phyloP scores from a whole-genome alignment of 83 land plant species.

The Isoetes engelmannii region DNA sequence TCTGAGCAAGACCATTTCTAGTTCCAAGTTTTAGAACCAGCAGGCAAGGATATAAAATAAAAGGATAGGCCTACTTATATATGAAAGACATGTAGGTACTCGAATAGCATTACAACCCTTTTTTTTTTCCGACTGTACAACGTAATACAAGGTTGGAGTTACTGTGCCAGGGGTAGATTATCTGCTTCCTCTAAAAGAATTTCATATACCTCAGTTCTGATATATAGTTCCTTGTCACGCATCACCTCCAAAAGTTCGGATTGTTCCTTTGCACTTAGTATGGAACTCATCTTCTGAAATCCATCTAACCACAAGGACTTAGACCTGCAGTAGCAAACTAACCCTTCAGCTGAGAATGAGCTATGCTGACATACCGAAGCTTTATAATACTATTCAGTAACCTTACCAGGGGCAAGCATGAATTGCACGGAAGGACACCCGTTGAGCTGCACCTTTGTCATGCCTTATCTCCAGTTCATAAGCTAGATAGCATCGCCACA shows the following conservation, averaged over 20 bases:
- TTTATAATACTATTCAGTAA: not conserved
- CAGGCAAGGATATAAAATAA: too few relatives aligned
- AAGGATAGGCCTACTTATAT: too few relatives aligned
- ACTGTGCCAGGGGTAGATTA: not conserved
- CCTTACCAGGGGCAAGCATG: constrained; percentile 97
- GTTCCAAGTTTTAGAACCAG: too few relatives aligned
- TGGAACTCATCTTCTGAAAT: constrained; percentile 53
- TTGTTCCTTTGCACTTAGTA: constrained; percentile 71
- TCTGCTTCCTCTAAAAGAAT: constrained; percentile 82
- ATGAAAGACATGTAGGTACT: too few relatives aligned
- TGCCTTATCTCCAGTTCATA: constrained; percentile 47
- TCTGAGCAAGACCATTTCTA: too few relatives aligned
- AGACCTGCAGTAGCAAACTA: constrained; percentile 45
- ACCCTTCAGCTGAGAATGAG: too few relatives aligned
- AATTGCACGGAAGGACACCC: constrained; percentile 85
- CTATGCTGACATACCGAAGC: too few relatives aligned
- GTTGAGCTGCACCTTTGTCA: constrained; percentile 61
- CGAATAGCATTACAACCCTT: too few relatives aligned
- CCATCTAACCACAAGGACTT: constrained; percentile 96
- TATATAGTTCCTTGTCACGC: constrained; percentile 86
- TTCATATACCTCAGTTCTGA: constrained; percentile 94
- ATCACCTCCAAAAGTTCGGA: constrained; percentile 95
- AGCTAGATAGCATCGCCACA: constrained; percentile 84
- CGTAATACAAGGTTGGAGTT: too few relatives aligned
- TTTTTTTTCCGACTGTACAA: too few relatives aligned